phyloP scores from a whole-genome alignment of 2,329 filamentous ascomycete species.

The Pezicula radicicola region DNA sequence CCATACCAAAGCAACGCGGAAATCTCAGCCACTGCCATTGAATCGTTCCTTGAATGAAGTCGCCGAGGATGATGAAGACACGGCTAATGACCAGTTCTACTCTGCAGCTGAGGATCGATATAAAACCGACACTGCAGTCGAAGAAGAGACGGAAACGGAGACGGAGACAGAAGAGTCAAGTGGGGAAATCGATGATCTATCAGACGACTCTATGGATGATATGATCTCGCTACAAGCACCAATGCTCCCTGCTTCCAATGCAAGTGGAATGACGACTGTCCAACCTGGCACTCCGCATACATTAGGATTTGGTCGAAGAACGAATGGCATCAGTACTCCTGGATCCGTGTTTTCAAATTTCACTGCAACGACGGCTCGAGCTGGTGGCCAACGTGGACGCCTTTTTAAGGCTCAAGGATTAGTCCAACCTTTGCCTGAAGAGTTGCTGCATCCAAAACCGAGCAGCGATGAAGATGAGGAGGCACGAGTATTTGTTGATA shows the following conservation, averaged over 20 bases:
- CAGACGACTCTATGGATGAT: conserved; percentile 88
- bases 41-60: conserved; percentile 57
- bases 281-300: conserved; percentile 80
- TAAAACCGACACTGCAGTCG: conserved; percentile 51
- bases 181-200: conserved; percentile 71
- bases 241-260: conserved; percentile 70
- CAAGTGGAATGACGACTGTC: conserved; percentile 76
- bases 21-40: conserved; percentile 41
- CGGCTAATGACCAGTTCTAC: conserved; percentile 86
- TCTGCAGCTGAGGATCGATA: conserved; percentile 82
- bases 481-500: conserved; percentile 85
- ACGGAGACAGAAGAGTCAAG: conserved; percentile 60
- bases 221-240: conserved; percentile 88
- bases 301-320: conserved; percentile 53
- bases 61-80: conserved; percentile 69
- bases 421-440: conserved; percentile 66
- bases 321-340: conserved; percentile 75
- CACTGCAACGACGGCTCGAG: conserved; percentile 77
- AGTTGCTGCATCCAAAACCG: conserved; percentile 82
- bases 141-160: conserved; percentile 57
- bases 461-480: conserved; percentile 77
- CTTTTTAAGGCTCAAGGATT: conserved; percentile 83
- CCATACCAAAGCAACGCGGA: conserved; percentile 49
- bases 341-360: conserved; percentile 88
- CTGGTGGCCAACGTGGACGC: conserved; percentile 68